A percentile compares a stretch with the other conserved stretches of the same genome.
Evolutionary conservation across 495 filamentous ascomycete genomes (phyloP).

Genomic region (Penicillium argentinense): DNA sequence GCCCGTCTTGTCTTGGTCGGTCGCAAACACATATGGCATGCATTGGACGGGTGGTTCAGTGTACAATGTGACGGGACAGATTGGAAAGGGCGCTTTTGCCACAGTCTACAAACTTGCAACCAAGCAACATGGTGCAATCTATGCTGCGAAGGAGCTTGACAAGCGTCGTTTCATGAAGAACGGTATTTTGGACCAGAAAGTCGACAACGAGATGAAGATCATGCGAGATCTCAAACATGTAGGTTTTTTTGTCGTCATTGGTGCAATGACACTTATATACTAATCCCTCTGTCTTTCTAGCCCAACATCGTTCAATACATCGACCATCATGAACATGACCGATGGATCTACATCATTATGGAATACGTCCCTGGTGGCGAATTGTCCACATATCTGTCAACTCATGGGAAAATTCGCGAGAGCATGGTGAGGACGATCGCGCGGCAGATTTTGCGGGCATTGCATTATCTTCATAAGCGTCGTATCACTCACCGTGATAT

Average conservation of each 20-base stretch:
- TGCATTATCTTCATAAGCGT: slow-evolving; percentile 82
- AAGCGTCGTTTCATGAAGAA: slow-evolving; percentile 89
- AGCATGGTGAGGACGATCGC: slow-evolving; percentile 66
- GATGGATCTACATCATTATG: slow-evolving; percentile 92
- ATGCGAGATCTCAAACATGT: slow-evolving; percentile 84
- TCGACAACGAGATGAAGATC: slow-evolving; percentile 94
- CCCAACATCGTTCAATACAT: slow-evolving; percentile 89
- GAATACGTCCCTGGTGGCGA: slow-evolving; percentile 87
- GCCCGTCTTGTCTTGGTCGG: slow-evolving; percentile 33
- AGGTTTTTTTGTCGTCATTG: slow-evolving; percentile 30
- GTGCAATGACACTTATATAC: neutral
- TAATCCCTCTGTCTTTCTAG: slow-evolving; percentile 38
- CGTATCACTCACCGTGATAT: slow-evolving; percentile 95
- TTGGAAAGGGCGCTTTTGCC: slow-evolving; percentile 93
- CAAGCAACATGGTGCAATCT: slow-evolving; percentile 74
- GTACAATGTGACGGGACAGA: slow-evolving; percentile 76
- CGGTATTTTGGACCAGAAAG: slow-evolving; percentile 75
- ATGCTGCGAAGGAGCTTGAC: slow-evolving; percentile 88
- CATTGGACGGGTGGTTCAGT: slow-evolving; percentile 79
- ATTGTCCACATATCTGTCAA: slow-evolving; percentile 67
- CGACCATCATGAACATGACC: slow-evolving; percentile 74
- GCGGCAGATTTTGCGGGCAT: slow-evolving; percentile 72
- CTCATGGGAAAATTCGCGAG: slow-evolving; percentile 63
- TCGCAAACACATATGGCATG: slow-evolving; percentile 52
- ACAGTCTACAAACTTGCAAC: slow-evolving; percentile 83